Evolutionary conservation across 2,329 filamentous ascomycete species (phyloP).

Genomic region (Cladobotryum protrusum): DNA sequence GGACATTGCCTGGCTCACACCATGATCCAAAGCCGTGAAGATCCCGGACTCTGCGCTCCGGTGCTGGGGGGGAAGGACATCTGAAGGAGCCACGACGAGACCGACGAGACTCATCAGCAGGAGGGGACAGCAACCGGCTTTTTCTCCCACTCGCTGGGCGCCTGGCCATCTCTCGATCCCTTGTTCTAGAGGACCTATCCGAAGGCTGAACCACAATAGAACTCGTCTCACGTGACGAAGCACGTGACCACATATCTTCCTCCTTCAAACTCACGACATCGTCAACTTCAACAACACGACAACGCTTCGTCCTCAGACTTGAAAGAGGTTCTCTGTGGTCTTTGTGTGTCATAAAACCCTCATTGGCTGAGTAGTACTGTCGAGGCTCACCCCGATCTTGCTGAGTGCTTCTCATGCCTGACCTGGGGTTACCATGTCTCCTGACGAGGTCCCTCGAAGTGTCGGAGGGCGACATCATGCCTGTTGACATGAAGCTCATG

Average conservation of each 20-base stretch:
- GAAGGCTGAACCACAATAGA: constrained; percentile 3
- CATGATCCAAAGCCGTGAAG: constrained; percentile 10
- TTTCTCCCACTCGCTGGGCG: background rate
- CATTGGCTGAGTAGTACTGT: background rate
- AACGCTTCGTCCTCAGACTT: background rate
- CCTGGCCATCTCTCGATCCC: background rate
- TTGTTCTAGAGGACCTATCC: background rate
- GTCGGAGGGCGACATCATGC: constrained; percentile 3
- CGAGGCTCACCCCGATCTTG: background rate
- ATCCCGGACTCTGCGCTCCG: background rate
- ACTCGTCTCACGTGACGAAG: constrained; percentile 8
- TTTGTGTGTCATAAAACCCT: background rate
- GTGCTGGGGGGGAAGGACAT: background rate
- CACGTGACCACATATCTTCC: background rate
- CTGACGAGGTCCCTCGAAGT: background rate
- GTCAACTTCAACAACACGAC: constrained; percentile 2
- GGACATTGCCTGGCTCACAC: constrained; percentile 4
- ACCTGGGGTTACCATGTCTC: constrained; percentile 2
- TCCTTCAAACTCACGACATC: background rate
- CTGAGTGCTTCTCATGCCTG: background rate
- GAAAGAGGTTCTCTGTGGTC: constrained; percentile 1
- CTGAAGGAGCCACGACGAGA: background rate
- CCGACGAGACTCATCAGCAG: constrained; percentile 1
- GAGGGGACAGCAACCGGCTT: constrained; percentile 5
- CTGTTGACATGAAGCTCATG: constrained; percentile 3